These are phyloP conservation scores for Lipomyces yamadae DNA, from an alignment of 805 yeast genomes.

Conservation along the genomic window DNA sequence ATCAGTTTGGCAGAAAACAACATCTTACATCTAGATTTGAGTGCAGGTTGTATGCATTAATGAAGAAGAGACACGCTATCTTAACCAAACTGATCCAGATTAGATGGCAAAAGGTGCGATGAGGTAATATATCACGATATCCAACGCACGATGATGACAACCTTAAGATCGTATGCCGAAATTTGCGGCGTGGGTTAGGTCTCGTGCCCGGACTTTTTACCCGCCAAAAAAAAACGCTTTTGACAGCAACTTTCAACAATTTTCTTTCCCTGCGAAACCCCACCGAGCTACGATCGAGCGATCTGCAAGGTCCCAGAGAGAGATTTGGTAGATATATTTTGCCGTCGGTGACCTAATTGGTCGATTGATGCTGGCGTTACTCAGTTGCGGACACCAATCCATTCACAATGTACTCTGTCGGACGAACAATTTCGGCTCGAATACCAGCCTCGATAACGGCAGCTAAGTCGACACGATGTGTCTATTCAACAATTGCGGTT, in stretches of 20 bases:
- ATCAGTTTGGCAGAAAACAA: too few relatives aligned
- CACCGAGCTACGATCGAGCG: too few relatives aligned
- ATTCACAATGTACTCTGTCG: conserved; percentile 10
- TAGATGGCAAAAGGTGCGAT: background rate
- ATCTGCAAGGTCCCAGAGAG: background rate
- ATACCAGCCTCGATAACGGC: background rate
- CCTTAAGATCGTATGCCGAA: background rate
- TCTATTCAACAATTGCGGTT: background rate
- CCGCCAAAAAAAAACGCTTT: too few relatives aligned
- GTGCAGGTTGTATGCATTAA: background rate
- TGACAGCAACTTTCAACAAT: too few relatives aligned
- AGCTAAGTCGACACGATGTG: conserved; percentile 5
- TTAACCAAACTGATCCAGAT: background rate
- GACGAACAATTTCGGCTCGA: conserved; percentile 17
- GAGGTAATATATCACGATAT: background rate
- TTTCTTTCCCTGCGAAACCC: too few relatives aligned
- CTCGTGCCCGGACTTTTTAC: background rate
- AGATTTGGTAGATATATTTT: background rate
- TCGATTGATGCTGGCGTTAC: background rate
- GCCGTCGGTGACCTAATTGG: background rate
- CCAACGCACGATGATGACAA: background rate
- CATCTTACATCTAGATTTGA: too few relatives aligned
- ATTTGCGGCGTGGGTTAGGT: background rate
- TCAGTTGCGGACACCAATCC: background rate
- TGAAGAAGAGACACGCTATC: background rate